Percentiles rank a stretch among this genome's conserved stretches.
phyloP scores from a whole-genome alignment of 805 yeast species.

The Candida schatavii region DNA sequence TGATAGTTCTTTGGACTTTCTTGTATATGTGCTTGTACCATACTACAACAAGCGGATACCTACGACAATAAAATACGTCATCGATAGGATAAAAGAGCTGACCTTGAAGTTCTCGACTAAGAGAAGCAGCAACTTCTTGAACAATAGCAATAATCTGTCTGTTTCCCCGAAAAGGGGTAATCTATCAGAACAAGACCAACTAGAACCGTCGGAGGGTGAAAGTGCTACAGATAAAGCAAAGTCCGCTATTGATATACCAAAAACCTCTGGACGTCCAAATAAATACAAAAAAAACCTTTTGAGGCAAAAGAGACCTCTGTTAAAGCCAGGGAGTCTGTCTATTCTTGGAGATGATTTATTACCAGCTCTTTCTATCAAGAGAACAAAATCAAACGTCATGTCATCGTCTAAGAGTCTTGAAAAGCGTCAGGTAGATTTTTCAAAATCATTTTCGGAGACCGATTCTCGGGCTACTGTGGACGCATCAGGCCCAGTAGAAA shows the following conservation, averaged over 20 bases:
- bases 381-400: conserved; percentile 40
- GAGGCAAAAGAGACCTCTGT: not conserved
- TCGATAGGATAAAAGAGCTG: conserved; percentile 49
- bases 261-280: not conserved
- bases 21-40: conserved; percentile 52
- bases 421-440: conserved; percentile 40
- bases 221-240: not conserved
- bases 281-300: conserved; percentile 6
- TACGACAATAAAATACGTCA: conserved; percentile 40
- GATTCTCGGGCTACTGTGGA: not conserved
- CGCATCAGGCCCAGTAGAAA: not conserved
- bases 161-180: not conserved
- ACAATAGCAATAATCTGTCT: not conserved
- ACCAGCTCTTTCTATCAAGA: conserved; percentile 34
- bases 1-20: conserved; percentile 43
- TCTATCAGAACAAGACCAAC: not conserved
- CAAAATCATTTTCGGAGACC: conserved; percentile 11
- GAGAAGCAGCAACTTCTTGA: conserved; percentile 1
- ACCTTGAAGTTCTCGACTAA: conserved; percentile 25
- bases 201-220: not conserved
- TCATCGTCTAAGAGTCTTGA: conserved; percentile 30
- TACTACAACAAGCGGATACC: conserved; percentile 52
- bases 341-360: conserved; percentile 18
- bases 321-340: not conserved
- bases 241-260: too few relatives aligned